These are phyloP conservation scores for Leishmania major DNA, from an alignment of 208 protist genomes.

Conservation along the genomic window DNA sequence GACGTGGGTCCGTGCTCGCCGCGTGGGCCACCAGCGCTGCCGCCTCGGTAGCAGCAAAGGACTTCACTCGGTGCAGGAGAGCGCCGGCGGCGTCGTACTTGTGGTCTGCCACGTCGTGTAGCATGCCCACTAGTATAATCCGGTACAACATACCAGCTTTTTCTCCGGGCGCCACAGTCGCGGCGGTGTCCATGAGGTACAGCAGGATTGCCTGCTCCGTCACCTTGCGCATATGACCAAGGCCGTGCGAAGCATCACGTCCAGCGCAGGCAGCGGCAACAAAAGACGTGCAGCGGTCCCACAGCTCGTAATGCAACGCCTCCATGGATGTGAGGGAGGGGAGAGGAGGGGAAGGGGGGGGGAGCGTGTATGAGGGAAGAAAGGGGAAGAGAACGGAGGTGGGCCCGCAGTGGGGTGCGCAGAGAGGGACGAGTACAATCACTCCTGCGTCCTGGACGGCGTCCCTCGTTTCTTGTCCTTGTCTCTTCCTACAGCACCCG, in stretches of 20 bases:
- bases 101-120: slow-evolving; percentile 89
- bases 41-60: slow-evolving; percentile 37
- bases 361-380: background rate
- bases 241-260: slow-evolving; percentile 75
- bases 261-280: slow-evolving; percentile 55
- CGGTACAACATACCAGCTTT: slow-evolving; percentile 35
- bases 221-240: slow-evolving; percentile 80
- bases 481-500: background rate
- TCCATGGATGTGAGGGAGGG: slow-evolving; percentile 45
- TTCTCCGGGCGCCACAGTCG: background rate
- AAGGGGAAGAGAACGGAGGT: background rate
- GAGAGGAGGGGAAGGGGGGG: too few relatives aligned
- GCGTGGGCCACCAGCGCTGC: slow-evolving; percentile 6
- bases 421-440: background rate
- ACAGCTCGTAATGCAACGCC: slow-evolving; percentile 51
- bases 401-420: background rate
- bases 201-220: slow-evolving; percentile 71
- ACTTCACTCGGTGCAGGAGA: slow-evolving; percentile 34
- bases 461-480: background rate
- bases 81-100: slow-evolving; percentile 73
- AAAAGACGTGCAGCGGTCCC: slow-evolving; percentile 66
- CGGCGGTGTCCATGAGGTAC: slow-evolving; percentile 45
- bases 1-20: background rate
- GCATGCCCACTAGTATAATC: slow-evolving; percentile 82
- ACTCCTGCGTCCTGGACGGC: background rate